Base-by-base conservation (phyloP, 371 early-diverging fungal species). In the Mucor lusitanicus region DNA sequence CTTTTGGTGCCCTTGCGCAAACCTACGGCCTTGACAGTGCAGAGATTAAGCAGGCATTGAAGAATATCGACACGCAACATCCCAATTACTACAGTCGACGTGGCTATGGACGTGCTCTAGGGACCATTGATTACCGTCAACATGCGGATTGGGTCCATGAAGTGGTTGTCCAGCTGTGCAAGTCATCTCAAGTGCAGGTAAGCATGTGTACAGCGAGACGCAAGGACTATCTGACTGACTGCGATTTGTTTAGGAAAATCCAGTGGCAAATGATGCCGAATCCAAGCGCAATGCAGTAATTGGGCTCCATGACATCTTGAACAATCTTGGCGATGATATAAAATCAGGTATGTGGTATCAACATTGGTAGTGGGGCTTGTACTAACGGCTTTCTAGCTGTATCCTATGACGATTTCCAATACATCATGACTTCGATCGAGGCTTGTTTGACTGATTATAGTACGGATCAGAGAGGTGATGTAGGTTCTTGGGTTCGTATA, bases 401-500 rank as follows among this genome's bases (percentile, higher is more conserved):
- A 11, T 65, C 83, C 6, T 63, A 54, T 23, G 71, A 74, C 6
- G 64, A 85, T 13, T 88, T 87, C 33, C 65, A 69, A n/a, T 53
- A 33, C 3, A 65, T 90, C 8, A 37, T 89, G 13, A 58, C 74
- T 0, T 70, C 83, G 2, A 75, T 89, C 25, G 64, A 87, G 23
- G 64, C 50, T 0, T 93, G 92, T 12, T 75, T 97, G 54, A 80
- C 87, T 9, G 98, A 99, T 73, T 95, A 96, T 69, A 90, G 89
- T 44, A 87, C 87, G 1, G 97, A 97, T 67, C 88, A 90, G 39
- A 90, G 97, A 28, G 99, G 99, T 17, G 99, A 99, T 77, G 93
- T 99, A 15, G 99, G 99, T 0, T 95, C 96, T 0, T 94, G 95
- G 93, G 88, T 95, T 6, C 93, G 99, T 23, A 84, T 90, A 65